These are phyloP conservation scores for Geosmithia putterillii DNA, from an alignment of 2,329 filamentous ascomycete genomes.

Conservation along the genomic window DNA sequence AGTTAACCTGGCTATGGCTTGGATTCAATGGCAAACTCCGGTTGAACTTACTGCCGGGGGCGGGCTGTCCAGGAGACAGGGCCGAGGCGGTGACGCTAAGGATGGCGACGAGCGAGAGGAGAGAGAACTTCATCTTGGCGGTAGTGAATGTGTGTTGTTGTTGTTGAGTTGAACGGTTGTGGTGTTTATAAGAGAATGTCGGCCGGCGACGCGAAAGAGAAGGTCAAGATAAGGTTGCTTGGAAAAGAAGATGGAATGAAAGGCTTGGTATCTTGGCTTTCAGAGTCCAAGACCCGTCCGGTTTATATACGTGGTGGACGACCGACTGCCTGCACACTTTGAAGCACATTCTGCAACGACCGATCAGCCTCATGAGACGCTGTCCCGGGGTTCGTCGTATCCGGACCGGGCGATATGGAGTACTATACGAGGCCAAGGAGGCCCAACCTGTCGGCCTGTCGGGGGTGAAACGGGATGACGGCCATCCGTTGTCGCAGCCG, in stretches of 20 bases:
- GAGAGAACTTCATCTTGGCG: conserved; percentile 41
- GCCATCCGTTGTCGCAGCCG: background rate
- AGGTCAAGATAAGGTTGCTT: conserved; percentile 1
- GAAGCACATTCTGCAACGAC: no score
- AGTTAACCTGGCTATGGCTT: no score
- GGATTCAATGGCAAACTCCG: no score
- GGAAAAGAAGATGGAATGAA: conserved; percentile 10
- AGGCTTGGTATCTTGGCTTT: background rate
- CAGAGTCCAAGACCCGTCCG: no score
- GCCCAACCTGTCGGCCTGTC: background rate
- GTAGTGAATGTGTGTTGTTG: background rate
- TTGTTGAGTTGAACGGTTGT: conserved; percentile 5
- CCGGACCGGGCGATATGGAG: background rate
- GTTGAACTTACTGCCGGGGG: background rate
- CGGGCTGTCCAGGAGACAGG: conserved; percentile 20
- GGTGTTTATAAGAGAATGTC: conserved; percentile 24
- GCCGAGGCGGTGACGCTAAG: conserved; percentile 25
- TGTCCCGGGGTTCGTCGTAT: background rate
- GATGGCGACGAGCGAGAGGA: conserved; percentile 32
- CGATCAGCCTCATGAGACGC: no score
- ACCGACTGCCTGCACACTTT: no score
- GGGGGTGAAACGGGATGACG: background rate
- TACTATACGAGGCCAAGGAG: background rate
- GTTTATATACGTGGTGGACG: no score
- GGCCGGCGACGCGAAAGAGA: conserved; percentile 31